phyloP scores from a whole-genome alignment of 2,329 filamentous ascomycete genomes.

The Ilyonectria destructans region DNA sequence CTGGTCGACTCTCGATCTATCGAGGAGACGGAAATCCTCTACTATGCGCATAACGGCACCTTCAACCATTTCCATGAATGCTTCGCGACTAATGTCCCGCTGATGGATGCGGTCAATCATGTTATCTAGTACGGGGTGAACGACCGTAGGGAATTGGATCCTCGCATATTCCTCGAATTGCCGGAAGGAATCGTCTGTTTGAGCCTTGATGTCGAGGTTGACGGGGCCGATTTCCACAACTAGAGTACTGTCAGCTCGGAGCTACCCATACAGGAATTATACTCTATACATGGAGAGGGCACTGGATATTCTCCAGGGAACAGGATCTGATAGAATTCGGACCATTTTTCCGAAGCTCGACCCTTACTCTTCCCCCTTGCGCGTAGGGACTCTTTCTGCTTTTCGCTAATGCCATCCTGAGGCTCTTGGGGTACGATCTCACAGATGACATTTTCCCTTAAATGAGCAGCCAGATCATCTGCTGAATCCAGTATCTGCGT shows the following conservation, averaged over 20 bases:
- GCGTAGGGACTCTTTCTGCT: slow-evolving; percentile 16
- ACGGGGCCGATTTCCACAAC: not conserved
- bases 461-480: not conserved
- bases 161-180: slow-evolving; percentile 19
- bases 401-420: slow-evolving; percentile 27
- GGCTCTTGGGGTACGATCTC: slow-evolving; percentile 8
- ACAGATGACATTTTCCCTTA: slow-evolving; percentile 18
- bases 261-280: not conserved
- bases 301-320: slow-evolving; percentile 29
- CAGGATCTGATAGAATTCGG: slow-evolving; percentile 33
- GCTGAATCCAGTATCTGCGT: slow-evolving; percentile 19
- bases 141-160: slow-evolving; percentile 16
- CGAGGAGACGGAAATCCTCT: too few relatives aligned
- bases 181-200: slow-evolving; percentile 12
- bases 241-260: not conserved
- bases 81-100: too few relatives aligned
- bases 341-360: slow-evolving; percentile 27
- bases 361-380: slow-evolving; percentile 25
- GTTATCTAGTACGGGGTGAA: not conserved
- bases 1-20: too few relatives aligned
- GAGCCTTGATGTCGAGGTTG: not conserved
- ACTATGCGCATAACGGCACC: too few relatives aligned
- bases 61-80: too few relatives aligned
- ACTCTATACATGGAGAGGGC: slow-evolving; percentile 34
- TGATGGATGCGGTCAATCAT: too few relatives aligned